Evolutionary conservation across 108 stramenopile species (phyloP).

Genomic region (Fragilariopsis cylindrus): DNA sequence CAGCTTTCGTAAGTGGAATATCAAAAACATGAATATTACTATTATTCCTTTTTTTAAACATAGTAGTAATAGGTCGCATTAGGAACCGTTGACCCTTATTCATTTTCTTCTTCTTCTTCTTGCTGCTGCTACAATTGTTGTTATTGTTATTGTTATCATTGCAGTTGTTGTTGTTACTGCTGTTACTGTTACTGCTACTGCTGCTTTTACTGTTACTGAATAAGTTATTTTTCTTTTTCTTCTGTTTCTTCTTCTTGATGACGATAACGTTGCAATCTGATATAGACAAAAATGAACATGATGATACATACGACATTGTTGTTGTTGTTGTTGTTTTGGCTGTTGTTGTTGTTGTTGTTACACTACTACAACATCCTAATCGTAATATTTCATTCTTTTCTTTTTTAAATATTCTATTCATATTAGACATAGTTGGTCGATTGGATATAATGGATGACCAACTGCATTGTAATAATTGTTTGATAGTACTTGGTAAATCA

Average conservation of each 20-base stretch:
- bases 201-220: background rate
- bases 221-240: background rate
- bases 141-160: too few relatives aligned
- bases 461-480: conserved; percentile 1
- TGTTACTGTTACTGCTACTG: background rate
- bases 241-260: background rate
- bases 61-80: too few relatives aligned
- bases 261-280: conserved; percentile 2
- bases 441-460: conserved; percentile 16
- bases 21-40: too few relatives aligned
- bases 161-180: background rate
- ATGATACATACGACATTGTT: background rate
- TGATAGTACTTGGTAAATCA: background rate
- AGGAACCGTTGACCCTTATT: too few relatives aligned
- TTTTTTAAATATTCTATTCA: background rate
- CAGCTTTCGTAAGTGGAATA: too few relatives aligned
- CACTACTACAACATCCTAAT: background rate
- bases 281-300: background rate
- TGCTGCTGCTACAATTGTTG: too few relatives aligned
- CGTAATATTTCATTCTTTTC: background rate
- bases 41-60: too few relatives aligned
- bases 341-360: background rate
- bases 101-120: too few relatives aligned
- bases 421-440: conserved; percentile 17
- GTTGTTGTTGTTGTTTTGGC: too few relatives aligned